phyloP scores from a whole-genome alignment of 2,329 filamentous ascomycete species.

The Dactylellina haptotyla region DNA sequence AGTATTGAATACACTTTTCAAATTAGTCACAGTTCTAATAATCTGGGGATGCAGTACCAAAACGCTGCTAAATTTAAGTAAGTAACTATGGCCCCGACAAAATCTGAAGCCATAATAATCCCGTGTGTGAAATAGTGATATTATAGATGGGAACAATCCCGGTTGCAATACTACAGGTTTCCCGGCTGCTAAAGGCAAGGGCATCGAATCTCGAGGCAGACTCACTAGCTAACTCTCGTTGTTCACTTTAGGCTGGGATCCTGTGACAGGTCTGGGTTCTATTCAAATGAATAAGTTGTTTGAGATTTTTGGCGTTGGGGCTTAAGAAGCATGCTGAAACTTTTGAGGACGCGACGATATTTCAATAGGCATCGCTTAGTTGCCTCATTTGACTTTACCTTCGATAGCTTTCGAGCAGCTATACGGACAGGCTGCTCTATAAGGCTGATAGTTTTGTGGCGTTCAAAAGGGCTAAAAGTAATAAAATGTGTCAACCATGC shows the following conservation, averaged over 20 bases:
- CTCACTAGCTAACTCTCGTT: not conserved
- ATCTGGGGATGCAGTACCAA: constrained; percentile 23
- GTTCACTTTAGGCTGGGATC: constrained; percentile 60
- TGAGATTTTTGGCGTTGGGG: constrained; percentile 58
- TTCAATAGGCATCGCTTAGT: too few species aligned
- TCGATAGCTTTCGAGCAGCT: too few species aligned
- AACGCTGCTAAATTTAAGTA: constrained; percentile 38
- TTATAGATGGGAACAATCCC: constrained; percentile 62
- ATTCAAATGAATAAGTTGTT: constrained; percentile 60
- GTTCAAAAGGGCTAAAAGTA: too few species aligned
- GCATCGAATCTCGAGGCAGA: not conserved
- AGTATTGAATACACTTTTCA: constrained; percentile 10
- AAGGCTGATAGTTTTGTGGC: too few species aligned
- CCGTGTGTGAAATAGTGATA: constrained; percentile 62
- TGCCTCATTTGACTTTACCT: too few species aligned
- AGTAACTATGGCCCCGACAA: not conserved
- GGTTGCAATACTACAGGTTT: constrained; percentile 62
- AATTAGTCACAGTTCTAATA: not conserved
- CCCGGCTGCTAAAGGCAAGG: constrained; percentile 59
- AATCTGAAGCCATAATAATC: constrained; percentile 59
- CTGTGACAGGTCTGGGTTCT: constrained; percentile 61
- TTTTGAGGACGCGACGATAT: too few species aligned
- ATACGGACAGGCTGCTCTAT: too few species aligned
- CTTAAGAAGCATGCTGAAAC: too few species aligned
- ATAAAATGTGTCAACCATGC: too few species aligned